Conservation (phyloP, 208 protist genomes). For the Trypanosoma lewisi region DNA sequence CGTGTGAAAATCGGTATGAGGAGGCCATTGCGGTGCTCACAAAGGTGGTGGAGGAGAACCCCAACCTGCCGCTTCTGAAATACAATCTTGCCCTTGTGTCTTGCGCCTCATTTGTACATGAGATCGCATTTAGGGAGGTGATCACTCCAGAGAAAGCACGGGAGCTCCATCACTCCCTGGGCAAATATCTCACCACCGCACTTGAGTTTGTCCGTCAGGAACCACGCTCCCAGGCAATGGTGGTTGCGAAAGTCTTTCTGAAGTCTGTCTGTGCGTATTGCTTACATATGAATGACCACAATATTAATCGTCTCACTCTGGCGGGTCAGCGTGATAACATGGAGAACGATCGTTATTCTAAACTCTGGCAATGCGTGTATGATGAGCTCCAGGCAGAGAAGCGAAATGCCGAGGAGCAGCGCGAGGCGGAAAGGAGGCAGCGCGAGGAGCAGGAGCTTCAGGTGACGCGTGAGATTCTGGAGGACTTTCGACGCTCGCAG, state of each 20-base stretch:
- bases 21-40: conserved; percentile 59
- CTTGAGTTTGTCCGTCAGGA: conserved; percentile 28
- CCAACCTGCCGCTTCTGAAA: conserved; percentile 47
- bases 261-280: conserved; percentile 50
- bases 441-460: conserved; percentile 35
- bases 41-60: conserved; percentile 21
- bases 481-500: conserved; percentile 30
- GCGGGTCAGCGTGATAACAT: conserved; percentile 38
- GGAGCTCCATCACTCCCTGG: conserved; percentile 37
- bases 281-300: conserved; percentile 46
- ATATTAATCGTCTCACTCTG: conserved; percentile 41
- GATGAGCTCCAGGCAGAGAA: conserved; percentile 41
- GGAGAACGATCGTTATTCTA: conserved; percentile 38
- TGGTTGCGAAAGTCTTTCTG: conserved; percentile 29
- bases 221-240: conserved; percentile 27
- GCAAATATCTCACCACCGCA: conserved; percentile 35
- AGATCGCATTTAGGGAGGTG: conserved; percentile 29
- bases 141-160: conserved; percentile 43
- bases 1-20: conserved; percentile 45
- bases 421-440: conserved; percentile 32
- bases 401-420: conserved; percentile 31
- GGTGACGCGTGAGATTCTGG: conserved; percentile 37
- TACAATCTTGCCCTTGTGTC: conserved; percentile 77
- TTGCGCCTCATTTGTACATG: conserved; percentile 62
- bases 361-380: conserved; percentile 50